Conservation (phyloP, 2,329 filamentous ascomycete genomes). For the Trichoderma guizhouense region DNA sequence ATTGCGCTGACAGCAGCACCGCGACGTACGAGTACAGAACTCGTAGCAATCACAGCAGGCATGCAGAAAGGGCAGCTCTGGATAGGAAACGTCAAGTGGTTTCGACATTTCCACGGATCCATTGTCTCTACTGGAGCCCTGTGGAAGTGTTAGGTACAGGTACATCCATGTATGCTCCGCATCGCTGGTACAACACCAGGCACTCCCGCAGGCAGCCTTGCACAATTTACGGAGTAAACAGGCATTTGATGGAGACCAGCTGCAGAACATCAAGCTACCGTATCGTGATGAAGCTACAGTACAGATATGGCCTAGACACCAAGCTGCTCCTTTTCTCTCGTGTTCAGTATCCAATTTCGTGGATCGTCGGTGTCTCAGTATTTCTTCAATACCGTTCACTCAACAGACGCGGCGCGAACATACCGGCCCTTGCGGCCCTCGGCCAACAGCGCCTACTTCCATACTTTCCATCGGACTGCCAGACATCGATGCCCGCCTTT, state of each 20-base stretch:
- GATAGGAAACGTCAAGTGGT: background rate
- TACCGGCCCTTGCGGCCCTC: background rate
- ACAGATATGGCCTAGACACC: background rate
- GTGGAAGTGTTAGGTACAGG: background rate
- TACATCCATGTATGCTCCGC: background rate
- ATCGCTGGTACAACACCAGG: background rate
- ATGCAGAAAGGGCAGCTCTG: background rate
- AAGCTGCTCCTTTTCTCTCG: background rate
- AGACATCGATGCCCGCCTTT: background rate
- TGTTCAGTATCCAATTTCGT: background rate
- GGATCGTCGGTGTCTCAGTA: background rate
- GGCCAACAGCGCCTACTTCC: background rate
- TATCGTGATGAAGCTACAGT: background rate
- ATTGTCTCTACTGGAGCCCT: background rate
- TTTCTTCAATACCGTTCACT: background rate
- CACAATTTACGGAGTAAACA: background rate
- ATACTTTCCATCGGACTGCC: background rate
- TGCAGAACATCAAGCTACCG: background rate
- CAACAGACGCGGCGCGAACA: background rate
- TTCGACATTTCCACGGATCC: background rate
- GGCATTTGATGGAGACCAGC: background rate
- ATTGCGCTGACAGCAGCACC: background rate
- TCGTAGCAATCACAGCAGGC: background rate
- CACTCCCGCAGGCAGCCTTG: background rate
- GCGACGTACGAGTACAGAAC: background rate